Base-by-base conservation (phyloP, 1,139 yeast genomes). In the Yamadazyma atmosphaerica region DNA sequence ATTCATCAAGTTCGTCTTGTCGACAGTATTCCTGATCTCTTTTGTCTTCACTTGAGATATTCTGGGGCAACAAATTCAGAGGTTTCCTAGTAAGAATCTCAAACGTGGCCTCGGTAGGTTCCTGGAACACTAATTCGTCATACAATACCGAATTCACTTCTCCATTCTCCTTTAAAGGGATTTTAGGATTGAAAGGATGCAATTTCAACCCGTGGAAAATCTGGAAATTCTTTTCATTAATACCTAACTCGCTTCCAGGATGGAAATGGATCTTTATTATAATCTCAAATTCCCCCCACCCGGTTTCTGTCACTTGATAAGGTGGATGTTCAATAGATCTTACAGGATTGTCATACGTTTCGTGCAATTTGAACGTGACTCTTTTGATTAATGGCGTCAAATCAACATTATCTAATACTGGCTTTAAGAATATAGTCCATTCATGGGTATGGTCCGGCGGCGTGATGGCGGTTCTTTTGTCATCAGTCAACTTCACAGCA, bases 261-360 rank as follows among this genome's bases (percentile, higher is more conserved):
- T 83, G 85, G 62, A 92, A 92, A 60, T 83, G 90, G 24, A 92
- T 78, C 59, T 90, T 87, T 41, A 92, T 83, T 29, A 86, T 79
- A 45, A 94, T 86, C 56, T 92, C 99, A 63, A 92, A 92, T 61
- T 92, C 99, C 45, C 99, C 99, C 99, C 99, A 92, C 0, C 99
- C 99, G 0, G 98, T 87, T 56, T 94, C 99, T 1, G 96, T 86
- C 11, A 92, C 90, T 58, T 90, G 95, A 54, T 86, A 92, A 0
- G 98, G 98, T 2, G 97, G 97, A 24, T 73, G 61, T 47, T 92
- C 98, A 6, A 92, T 74, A 1, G 94, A 74, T 41, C 99, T 68
- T 13, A 89, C 80, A 1, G 97, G 81, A 50, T 83, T 86, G 10
- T 84, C 86, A 54, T 92, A 92, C 0, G 98, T 92, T 49, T 92